A percentile compares a stretch with the other conserved stretches of the same genome.
These are phyloP conservation scores for Colletotrichum abscissum DNA, from an alignment of 2,329 filamentous ascomycete species.

Conservation along the genomic window DNA sequence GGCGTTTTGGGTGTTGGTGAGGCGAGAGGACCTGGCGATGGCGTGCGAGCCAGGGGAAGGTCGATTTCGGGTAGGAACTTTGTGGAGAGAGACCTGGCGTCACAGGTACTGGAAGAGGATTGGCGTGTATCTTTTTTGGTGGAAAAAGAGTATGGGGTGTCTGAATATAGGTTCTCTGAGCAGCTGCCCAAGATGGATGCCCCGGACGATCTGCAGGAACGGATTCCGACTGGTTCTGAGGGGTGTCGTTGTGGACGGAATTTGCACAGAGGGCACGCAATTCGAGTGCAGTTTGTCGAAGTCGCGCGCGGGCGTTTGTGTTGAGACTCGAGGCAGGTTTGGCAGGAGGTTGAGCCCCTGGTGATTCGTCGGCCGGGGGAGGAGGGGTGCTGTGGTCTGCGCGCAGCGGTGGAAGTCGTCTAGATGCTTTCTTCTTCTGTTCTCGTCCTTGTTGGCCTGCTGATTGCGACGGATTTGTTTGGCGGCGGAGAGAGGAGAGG, in stretches of 20 bases:
- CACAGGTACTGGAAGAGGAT: constrained; percentile 1
- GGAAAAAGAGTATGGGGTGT: not conserved
- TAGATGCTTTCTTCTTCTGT: constrained; percentile 13
- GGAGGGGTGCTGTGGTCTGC: not conserved
- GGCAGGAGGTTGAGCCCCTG: constrained; percentile 31
- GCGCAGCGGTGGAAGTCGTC: not conserved
- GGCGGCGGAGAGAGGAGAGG: not conserved
- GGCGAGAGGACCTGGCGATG: constrained; percentile 35
- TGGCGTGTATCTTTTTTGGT: not conserved
- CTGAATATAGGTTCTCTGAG: not conserved
- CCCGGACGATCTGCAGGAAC: constrained; percentile 33
- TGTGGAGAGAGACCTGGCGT: not conserved
- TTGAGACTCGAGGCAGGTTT: constrained; percentile 17
- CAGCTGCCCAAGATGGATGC: constrained; percentile 24
- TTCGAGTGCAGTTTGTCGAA: constrained; percentile 13
- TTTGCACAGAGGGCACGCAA: constrained; percentile 17
- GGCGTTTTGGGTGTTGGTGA: constrained; percentile 30
- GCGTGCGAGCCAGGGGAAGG: constrained; percentile 35
- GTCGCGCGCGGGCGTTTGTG: constrained; percentile 17
- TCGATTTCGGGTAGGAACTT: constrained; percentile 11
- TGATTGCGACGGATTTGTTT: not conserved
- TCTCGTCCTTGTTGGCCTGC: not conserved
- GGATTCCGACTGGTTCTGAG: constrained; percentile 26
- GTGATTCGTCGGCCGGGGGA: constrained; percentile 5
- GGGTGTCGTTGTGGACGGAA: constrained; percentile 2